These are phyloP conservation scores for Aristolochia fimbriata DNA, from an alignment of 164 flowering plant species.

Conservation along the genomic window DNA sequence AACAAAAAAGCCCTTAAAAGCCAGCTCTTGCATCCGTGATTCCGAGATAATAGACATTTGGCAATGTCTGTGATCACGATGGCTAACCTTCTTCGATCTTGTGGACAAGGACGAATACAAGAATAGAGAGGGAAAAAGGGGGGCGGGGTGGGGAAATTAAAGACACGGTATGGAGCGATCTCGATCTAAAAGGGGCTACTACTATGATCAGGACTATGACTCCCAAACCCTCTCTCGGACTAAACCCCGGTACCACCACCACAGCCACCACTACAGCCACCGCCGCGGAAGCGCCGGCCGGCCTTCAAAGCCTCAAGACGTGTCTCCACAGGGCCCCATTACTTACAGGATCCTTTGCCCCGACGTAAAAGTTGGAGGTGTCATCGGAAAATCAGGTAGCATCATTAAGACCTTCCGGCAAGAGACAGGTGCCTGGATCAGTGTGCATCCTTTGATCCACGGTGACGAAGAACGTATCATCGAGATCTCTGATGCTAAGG, in stretches of 20 bases:
- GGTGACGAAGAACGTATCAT: conserved; percentile 94
- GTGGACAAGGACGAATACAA: neutral
- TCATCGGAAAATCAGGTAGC: conserved; percentile 87
- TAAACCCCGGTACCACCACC: conserved; percentile 43
- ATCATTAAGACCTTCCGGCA: conserved; percentile 80
- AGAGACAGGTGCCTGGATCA: conserved; percentile 96
- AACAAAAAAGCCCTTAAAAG: too few species aligned
- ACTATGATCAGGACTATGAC: conserved; percentile 72
- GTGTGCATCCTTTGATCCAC: conserved; percentile 65
- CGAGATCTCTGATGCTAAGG: conserved; percentile 76
- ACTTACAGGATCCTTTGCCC: conserved; percentile 78
- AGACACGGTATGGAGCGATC: conserved; percentile 63
- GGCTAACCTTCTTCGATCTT: neutral
- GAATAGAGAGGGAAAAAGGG: neutral
- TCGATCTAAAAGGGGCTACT: conserved; percentile 79
- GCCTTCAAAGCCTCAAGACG: conserved; percentile 28
- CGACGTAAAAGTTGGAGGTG: conserved; percentile 76
- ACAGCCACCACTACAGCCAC: conserved; percentile 20
- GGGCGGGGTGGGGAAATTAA: neutral
- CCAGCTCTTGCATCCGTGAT: too few species aligned
- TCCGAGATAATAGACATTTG: neutral
- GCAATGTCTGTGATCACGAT: neutral
- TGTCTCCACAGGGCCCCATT: conserved; percentile 36
- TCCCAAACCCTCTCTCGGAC: conserved; percentile 36
- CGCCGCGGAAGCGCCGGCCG: conserved; percentile 30